Evolutionary conservation across 2,329 filamentous ascomycete genomes (phyloP), one percentile per base, ranked within the genome.

Genomic region (Ophiostoma fasciatum): DNA sequence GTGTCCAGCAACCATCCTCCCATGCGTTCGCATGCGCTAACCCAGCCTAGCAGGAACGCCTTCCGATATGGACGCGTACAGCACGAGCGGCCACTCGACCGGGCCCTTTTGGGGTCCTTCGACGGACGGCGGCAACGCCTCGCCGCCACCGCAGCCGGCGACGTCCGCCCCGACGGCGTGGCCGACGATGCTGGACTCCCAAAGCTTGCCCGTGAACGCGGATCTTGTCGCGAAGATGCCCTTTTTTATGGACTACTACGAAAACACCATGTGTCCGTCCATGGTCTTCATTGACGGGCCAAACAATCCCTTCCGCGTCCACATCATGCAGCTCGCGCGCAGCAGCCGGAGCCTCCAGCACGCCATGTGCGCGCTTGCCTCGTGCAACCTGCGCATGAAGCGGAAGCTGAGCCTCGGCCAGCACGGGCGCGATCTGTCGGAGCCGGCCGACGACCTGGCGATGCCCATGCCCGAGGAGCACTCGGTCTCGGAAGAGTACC

Each of bases 161-260:
- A 17, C 43, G 2, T 21, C 30, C 2, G 23, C 35, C 12, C 30
- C 37, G 2, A n/a, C n/a, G n/a, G 28, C 40, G 2, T 68, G 68
- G 62, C 63, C 63, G 8, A 52, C 54, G 12, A 51, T 60, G 21
- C 58, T 63, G 44, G 64, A 67, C 37, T 53, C 63, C n/a, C 41
- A 35, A 5, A 19, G 21, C 19, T 51, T 57, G 45, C 68, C 66
- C 51, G 59, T 71, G 62, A 65, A 64, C 66, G 52, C 70, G 52
- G 61, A 79, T 55, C 61, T 82, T 48, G 75, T 82, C 42, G 74
- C 78, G 40, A 80, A 84, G 51, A 79, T 93, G 62, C 78, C 81
- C 45, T 92, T 81, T 57, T 78, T 94, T 51, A 79, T 94, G 63
- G 81, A 92, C 53, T 94, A 94, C 58, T 94, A 93, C 58, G 79